Conservation (phyloP, 129 eudicot species). For the Helichrysum umbraculigerum region DNA sequence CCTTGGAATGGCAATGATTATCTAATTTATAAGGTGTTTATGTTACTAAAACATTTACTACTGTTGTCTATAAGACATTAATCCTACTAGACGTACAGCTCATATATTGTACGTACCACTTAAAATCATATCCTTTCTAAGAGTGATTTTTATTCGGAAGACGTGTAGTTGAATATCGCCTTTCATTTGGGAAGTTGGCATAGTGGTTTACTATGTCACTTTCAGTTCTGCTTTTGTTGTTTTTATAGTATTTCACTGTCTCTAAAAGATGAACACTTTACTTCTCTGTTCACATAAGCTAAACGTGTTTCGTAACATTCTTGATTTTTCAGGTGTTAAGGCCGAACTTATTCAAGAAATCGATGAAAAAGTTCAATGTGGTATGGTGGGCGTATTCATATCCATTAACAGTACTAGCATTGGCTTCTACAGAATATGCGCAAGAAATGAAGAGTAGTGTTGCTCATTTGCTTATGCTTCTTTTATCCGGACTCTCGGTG, state of each 20-base stretch:
- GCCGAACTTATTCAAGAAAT: slow-evolving; percentile 57
- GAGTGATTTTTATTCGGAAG: too few species aligned
- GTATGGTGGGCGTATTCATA: slow-evolving; percentile 75
- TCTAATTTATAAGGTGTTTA: neutral
- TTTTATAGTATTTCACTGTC: slow-evolving; percentile 1
- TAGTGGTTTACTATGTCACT: neutral
- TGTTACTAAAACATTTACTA: too few species aligned
- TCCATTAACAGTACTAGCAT: slow-evolving; percentile 50
- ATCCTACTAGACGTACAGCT: too few species aligned
- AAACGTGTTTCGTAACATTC: neutral
- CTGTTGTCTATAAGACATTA: too few species aligned
- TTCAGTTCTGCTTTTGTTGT: neutral
- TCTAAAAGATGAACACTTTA: neutral
- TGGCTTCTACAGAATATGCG: slow-evolving; percentile 57
- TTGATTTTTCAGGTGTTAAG: slow-evolving; percentile 39
- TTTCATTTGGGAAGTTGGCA: neutral
- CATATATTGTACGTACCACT: too few species aligned
- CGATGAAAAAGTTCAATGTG: slow-evolving; percentile 53
- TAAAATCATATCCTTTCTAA: too few species aligned
- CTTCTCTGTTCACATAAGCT: neutral
- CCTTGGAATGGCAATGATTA: neutral
- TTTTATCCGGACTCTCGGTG: slow-evolving; percentile 43
- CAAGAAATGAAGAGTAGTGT: slow-evolving; percentile 39
- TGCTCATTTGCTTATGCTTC: slow-evolving; percentile 50
- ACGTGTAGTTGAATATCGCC: too few species aligned